phyloP scores from a whole-genome alignment of 106 monocot genomes.

The Agapanthus africanus region DNA sequence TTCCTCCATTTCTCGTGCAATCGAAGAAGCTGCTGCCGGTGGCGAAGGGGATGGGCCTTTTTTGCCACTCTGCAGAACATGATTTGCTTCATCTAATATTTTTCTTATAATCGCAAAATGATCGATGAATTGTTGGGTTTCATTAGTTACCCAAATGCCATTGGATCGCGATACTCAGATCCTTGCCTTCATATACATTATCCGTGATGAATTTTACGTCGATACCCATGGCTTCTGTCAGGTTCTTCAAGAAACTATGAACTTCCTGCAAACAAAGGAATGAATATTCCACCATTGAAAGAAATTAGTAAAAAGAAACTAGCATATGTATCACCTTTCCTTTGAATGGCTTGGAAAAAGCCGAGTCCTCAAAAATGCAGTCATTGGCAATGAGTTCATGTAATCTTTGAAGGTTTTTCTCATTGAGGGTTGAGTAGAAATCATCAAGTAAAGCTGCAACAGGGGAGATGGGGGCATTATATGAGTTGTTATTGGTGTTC shows the following conservation, averaged over 20 bases:
- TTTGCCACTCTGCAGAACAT: slow-evolving; percentile 53
- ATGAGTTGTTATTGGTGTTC: not conserved
- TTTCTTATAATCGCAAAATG: not conserved
- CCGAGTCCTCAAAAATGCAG: slow-evolving; percentile 50
- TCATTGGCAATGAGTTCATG: slow-evolving; percentile 30
- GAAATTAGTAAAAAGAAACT: not conserved
- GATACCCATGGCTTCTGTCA: slow-evolving; percentile 42
- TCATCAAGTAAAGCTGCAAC: slow-evolving; percentile 15
- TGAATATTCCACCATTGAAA: too few species aligned
- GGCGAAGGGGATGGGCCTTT: slow-evolving; percentile 42
- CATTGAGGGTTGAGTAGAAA: slow-evolving; percentile 47
- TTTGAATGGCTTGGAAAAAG: slow-evolving; percentile 44
- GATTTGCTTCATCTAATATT: not conserved
- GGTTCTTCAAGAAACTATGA: slow-evolving; percentile 19
- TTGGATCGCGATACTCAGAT: slow-evolving; percentile 9
- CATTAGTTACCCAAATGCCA: slow-evolving; percentile 53
- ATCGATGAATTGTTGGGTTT: too few species aligned
- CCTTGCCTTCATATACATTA: slow-evolving; percentile 22
- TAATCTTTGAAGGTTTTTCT: slow-evolving; percentile 29
- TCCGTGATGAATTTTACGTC: slow-evolving; percentile 33
- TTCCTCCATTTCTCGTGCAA: slow-evolving; percentile 19
- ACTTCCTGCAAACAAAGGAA: slow-evolving; percentile 19
- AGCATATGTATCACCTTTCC: slow-evolving; percentile 31
- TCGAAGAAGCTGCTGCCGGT: slow-evolving; percentile 63
- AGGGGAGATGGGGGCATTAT: slow-evolving; percentile 10